Evolutionary conservation across 129 eudicot genomes (phyloP), one percentile per base, ranked within the genome.

Genomic region (Flaveria linearis): DNA sequence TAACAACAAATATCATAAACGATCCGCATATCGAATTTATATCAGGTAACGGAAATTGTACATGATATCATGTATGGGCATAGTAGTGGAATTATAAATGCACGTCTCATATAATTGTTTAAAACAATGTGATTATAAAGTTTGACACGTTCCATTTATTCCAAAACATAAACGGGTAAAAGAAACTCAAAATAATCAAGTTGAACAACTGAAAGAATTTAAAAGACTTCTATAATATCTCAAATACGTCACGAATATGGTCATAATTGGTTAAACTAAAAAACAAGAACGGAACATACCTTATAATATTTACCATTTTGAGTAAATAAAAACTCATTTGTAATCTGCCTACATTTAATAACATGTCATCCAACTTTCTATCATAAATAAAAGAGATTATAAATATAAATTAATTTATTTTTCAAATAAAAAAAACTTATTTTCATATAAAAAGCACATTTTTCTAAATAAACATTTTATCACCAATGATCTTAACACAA

Each of bases 41-140:
- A 36, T 36, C 7, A 0, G 3, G 39, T 28, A 28, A 28, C 3
- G 33, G 33, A 1, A 28, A 36, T 36, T 36, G 7, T 5, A 36
- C 8, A 36, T 36, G 41, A 36, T 36, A 36, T 36, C 5, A 3
- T 36, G 22, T 20, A 36, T 36, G 41, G 41, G 41, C 7, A 36
- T 36, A 36, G 41, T 36, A 36, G 1, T 36, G 41, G 41, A 5
- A 36, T 33, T 36, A 36, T 36, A 36, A 36, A 36, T 36, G 41
- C 41, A 36, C 1, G 41, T 36, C 41, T 36, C 41, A 36, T 36
- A 5, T 36, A 36, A 36, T 36, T 36, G 39, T 7, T 55, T 17
- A 55, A 55, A 56, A 56, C 63, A 56, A 18, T 56, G 63, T 56
- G 26, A 53, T 53, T 20, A 9, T 16, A 56, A 56, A 56, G 63